These are phyloP conservation scores for Mytilinidion resinicola DNA, from an alignment of 495 filamentous ascomycete genomes.

Conservation along the genomic window DNA sequence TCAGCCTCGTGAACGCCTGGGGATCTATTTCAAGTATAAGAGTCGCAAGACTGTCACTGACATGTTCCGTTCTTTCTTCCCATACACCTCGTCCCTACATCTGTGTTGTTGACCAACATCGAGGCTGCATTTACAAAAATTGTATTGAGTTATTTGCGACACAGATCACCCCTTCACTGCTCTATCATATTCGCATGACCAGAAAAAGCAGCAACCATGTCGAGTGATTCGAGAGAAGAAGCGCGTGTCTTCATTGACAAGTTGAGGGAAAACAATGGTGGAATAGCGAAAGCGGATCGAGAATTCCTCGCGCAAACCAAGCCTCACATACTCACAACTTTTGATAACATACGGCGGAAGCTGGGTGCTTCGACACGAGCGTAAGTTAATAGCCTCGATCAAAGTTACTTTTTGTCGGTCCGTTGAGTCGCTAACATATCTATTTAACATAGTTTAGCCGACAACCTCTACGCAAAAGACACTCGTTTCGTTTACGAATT, in stretches of 20 bases:
- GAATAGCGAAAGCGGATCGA: neutral
- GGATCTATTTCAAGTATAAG: neutral
- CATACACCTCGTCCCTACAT: neutral
- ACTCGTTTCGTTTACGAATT: slow-evolving; percentile 41
- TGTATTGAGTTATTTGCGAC: neutral
- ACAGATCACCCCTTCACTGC: neutral
- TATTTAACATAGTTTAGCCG: slow-evolving; percentile 24
- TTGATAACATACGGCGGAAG: neutral
- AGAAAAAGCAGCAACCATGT: neutral
- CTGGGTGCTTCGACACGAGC: neutral
- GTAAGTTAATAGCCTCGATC: neutral
- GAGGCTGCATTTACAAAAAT: neutral
- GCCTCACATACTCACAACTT: neutral
- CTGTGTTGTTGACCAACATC: neutral
- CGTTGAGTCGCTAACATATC: neutral
- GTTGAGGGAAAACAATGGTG: neutral
- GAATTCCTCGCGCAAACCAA: neutral
- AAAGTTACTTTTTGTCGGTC: no score
- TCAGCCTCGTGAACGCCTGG: neutral
- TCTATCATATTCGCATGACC: neutral
- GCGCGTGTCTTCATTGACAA: neutral
- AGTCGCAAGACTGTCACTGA: neutral
- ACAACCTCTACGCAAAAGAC: slow-evolving; percentile 35
- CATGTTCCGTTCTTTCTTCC: neutral
- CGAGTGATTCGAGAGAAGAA: neutral